phyloP scores from a whole-genome alignment of 208 protist species.

The Wallacemonas sp. region DNA sequence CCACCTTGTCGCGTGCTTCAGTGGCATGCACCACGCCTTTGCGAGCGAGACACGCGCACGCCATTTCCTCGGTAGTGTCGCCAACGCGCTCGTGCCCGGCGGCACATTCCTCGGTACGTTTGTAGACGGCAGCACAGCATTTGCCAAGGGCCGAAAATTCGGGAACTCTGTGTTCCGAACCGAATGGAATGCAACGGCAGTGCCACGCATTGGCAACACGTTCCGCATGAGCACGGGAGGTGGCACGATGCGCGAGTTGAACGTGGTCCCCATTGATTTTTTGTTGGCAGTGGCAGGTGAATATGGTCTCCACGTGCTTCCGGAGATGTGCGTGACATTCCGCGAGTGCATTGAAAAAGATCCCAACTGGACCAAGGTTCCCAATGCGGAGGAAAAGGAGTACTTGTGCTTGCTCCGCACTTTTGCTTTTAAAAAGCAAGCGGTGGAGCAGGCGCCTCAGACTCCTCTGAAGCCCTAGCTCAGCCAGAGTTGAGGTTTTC shows the following conservation, averaged over 20 bases:
- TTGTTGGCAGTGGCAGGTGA: constrained; percentile 69
- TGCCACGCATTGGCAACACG: constrained; percentile 70
- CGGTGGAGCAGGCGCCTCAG: constrained; percentile 36
- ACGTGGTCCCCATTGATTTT: constrained; percentile 85
- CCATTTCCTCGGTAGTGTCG: constrained; percentile 71
- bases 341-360: constrained; percentile 77
- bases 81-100: constrained; percentile 80
- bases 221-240: constrained; percentile 61
- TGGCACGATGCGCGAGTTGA: constrained; percentile 47
- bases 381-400: constrained; percentile 74
- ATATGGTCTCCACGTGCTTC: constrained; percentile 63
- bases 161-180: constrained; percentile 65
- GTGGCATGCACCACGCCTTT: constrained; percentile 79
- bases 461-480: constrained; percentile 9
- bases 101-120: constrained; percentile 79
- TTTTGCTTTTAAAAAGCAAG: constrained; percentile 82
- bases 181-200: constrained; percentile 59
- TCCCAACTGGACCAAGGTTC: constrained; percentile 69
- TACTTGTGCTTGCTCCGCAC: constrained; percentile 68
- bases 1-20: constrained; percentile 78
- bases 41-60: constrained; percentile 55
- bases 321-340: constrained; percentile 76
- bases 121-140: constrained; percentile 65
- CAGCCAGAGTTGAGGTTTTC: not conserved
- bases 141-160: constrained; percentile 56